phyloP scores from a whole-genome alignment of 768 basidiomycete genomes.

The Mycena epipterygia region DNA sequence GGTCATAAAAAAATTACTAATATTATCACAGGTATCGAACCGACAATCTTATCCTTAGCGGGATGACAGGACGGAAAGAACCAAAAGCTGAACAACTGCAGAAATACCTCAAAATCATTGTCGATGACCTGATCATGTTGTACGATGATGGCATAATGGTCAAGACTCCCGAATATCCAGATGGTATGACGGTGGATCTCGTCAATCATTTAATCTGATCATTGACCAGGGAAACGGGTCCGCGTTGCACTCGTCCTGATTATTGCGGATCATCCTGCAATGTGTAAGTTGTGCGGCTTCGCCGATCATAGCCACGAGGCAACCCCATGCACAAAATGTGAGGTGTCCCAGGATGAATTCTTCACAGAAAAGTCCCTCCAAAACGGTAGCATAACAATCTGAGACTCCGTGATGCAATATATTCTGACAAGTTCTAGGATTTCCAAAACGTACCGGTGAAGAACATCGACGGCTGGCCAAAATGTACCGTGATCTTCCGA shows the following conservation, averaged over 20 bases:
- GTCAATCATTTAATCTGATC: background rate
- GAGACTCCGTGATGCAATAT: background rate
- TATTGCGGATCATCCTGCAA: slow-evolving; percentile 46
- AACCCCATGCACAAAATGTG: slow-evolving; percentile 42
- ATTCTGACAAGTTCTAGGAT: background rate
- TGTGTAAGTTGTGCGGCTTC: slow-evolving; percentile 43
- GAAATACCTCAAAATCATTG: slow-evolving; percentile 39
- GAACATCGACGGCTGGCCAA: slow-evolving; percentile 9
- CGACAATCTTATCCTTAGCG: slow-evolving; percentile 36
- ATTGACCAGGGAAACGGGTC: slow-evolving; percentile 15
- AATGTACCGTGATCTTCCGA: background rate
- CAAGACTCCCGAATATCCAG: slow-evolving; percentile 31
- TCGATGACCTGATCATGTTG: slow-evolving; percentile 44
- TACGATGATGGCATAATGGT: slow-evolving; percentile 40
- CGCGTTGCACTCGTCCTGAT: slow-evolving; percentile 40
- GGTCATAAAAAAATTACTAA: background rate
- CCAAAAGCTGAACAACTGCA: slow-evolving; percentile 43
- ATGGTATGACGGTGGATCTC: slow-evolving; percentile 32
- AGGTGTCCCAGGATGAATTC: slow-evolving; percentile 31
- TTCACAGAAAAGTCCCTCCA: too few relatives aligned
- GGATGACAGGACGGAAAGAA: slow-evolving; percentile 43
- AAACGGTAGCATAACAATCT: slow-evolving; percentile 26
- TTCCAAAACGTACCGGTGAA: background rate
- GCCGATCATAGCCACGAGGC: too few relatives aligned
- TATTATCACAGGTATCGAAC: slow-evolving; percentile 35